Percentiles rank a stretch among this genome's conserved stretches.
phyloP scores from a whole-genome alignment of 2,329 filamentous ascomycete species.

The Exophiala bonariae region DNA sequence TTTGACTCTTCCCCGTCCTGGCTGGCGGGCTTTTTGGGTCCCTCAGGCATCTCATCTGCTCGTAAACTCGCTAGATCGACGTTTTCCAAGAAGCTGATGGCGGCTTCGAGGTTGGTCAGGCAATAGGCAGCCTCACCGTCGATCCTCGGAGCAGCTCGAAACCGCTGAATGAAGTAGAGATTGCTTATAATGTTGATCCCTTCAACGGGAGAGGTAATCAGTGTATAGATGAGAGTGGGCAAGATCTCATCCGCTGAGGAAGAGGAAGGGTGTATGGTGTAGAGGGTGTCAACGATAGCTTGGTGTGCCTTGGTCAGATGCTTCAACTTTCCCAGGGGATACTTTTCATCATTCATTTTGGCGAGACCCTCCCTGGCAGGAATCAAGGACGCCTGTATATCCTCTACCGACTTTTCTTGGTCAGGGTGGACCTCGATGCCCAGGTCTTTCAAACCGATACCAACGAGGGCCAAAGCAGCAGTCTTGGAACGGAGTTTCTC shows the following conservation, averaged over 20 bases:
- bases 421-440: slow-evolving; percentile 71
- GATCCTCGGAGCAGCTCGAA: slow-evolving; percentile 80
- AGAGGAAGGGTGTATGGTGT: slow-evolving; percentile 64
- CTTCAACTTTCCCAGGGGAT: slow-evolving; percentile 87
- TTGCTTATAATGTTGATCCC: slow-evolving; percentile 90
- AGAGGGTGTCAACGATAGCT: slow-evolving; percentile 85
- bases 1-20: slow-evolving; percentile 48
- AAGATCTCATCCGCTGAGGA: slow-evolving; percentile 97
- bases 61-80: slow-evolving; percentile 89
- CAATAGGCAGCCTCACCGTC: slow-evolving; percentile 96
- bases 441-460: slow-evolving; percentile 82
- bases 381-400: slow-evolving; percentile 72
- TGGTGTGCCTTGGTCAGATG: slow-evolving; percentile 87
- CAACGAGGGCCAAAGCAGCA: slow-evolving; percentile 84
- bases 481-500: slow-evolving; percentile 94
- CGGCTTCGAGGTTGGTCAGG: slow-evolving; percentile 90
- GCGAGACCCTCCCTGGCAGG: slow-evolving; percentile 70
- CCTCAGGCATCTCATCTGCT: slow-evolving; percentile 72
- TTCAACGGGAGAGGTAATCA: slow-evolving; percentile 87
- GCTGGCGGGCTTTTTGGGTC: slow-evolving; percentile 57
- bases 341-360: slow-evolving; percentile 82
- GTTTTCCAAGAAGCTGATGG: slow-evolving; percentile 90
- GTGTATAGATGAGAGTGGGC: slow-evolving; percentile 91
- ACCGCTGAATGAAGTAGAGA: slow-evolving; percentile 89
- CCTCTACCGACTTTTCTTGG: slow-evolving; percentile 54